A percentile compares a stretch with the other conserved stretches of the same genome.
Evolutionary conservation across 2,329 filamentous ascomycete genomes (phyloP).

Genomic region (Coleophoma eucalyptorum): DNA sequence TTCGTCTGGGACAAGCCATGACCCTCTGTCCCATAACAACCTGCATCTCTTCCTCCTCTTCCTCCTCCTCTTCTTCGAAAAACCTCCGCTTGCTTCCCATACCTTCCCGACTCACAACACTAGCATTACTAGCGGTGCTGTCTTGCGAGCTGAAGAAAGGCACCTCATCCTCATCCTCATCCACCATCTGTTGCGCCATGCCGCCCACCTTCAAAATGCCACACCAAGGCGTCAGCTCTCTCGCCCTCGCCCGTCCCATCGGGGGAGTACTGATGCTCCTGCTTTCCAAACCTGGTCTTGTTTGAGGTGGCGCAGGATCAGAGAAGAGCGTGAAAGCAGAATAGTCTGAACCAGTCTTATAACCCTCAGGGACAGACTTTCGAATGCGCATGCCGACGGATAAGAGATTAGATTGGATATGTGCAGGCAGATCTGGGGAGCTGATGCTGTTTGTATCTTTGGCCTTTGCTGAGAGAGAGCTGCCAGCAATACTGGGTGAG

Average conservation of each 20-base stretch:
- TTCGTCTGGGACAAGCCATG: constrained; percentile 15
- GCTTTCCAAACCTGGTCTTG: constrained; percentile 7
- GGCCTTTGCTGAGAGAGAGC: constrained; percentile 29
- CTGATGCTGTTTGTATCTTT: constrained; percentile 20
- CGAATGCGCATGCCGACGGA: constrained; percentile 92
- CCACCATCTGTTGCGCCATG: constrained; percentile 45
- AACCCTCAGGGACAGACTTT: constrained; percentile 90
- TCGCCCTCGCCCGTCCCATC: constrained; percentile 25
- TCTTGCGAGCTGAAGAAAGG: constrained; percentile 21
- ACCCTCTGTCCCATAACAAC: constrained; percentile 17
- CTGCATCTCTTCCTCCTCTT: constrained; percentile 10
- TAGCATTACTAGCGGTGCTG: constrained; percentile 2
- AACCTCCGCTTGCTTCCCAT: constrained; percentile 20
- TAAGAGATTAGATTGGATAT: constrained; percentile 77
- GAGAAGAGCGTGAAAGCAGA: constrained; percentile 50
- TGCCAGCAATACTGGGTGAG: constrained; percentile 29
- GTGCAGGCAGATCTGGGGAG: constrained; percentile 53
- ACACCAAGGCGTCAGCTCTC: constrained; percentile 76
- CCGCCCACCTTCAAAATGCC: constrained; percentile 75
- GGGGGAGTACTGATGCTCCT: constrained; percentile 18
- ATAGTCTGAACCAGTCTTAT: constrained; percentile 65
- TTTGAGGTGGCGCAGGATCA: constrained; percentile 21
- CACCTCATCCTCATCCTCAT: constrained; percentile 25
- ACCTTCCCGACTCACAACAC: constrained; percentile 3
- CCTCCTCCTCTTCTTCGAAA: constrained; percentile 19